Conservation (phyloP, 345 rosid genomes). For the Theobroma cacao region DNA sequence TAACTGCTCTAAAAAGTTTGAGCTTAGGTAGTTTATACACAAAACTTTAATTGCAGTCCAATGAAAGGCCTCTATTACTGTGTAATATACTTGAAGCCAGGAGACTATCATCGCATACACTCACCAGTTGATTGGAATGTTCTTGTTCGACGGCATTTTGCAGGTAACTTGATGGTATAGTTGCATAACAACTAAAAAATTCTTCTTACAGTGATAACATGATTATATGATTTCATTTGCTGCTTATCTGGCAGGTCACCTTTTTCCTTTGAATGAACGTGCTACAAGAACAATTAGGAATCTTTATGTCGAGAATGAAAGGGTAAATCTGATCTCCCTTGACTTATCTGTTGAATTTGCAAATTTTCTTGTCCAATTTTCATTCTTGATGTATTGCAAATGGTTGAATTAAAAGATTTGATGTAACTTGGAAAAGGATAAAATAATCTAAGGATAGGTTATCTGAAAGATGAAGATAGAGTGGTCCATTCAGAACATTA, state of each 20-base stretch:
- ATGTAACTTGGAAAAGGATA: background rate
- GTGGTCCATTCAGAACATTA: background rate
- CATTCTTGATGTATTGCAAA: background rate
- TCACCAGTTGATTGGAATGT: slow-evolving; percentile 92
- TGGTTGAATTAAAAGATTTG: background rate
- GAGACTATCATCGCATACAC: slow-evolving; percentile 92
- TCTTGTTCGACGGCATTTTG: slow-evolving; percentile 79
- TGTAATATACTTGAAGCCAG: slow-evolving; percentile 87
- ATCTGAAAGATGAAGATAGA: background rate
- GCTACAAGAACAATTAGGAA: slow-evolving; percentile 86
- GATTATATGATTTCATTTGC: slow-evolving; percentile 1
- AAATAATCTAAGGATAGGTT: background rate
- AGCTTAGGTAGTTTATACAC: background rate
- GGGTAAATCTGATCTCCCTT: slow-evolving; percentile 48
- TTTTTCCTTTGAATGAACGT: slow-evolving; percentile 83
- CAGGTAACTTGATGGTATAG: slow-evolving; percentile 48
- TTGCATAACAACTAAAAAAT: background rate
- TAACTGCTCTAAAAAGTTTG: slow-evolving; percentile 1
- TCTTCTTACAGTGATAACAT: background rate
- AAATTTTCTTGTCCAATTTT: background rate
- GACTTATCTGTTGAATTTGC: background rate
- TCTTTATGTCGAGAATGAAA: slow-evolving; percentile 92
- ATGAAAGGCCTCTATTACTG: slow-evolving; percentile 89
- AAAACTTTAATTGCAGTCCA: slow-evolving; percentile 54
- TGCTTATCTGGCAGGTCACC: slow-evolving; percentile 44